Base-by-base conservation (phyloP, 2,329 filamentous ascomycete genomes). In the Gremmenia infestans region DNA sequence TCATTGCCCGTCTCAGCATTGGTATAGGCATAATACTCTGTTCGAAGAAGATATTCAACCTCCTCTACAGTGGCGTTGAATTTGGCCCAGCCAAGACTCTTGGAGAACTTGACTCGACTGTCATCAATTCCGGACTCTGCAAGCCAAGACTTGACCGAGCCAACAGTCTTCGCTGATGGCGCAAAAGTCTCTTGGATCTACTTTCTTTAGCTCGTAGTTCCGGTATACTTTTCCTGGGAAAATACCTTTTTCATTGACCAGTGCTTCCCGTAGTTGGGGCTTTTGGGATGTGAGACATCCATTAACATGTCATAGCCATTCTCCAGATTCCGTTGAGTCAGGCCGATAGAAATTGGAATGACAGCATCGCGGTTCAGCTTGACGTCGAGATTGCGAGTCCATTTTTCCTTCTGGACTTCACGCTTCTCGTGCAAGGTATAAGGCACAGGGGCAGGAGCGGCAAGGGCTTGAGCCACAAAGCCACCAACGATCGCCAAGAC, bases 91-190 rank as follows among this genome's bases (percentile, higher is more conserved):
- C 55, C 61, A 19, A 52, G 51, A 3, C 56, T 61, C 19, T 54
- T 50, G 0, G 80, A 80, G 45, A 81, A 74, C 42, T 70, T 70
- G 45, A 85, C 72, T 4, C 79, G 74, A 3, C 72, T 70, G 2
- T 68, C 65, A 17, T 73, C 64, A 45, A 86, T 79, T 6, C 82
- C 83, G 22, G 76, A 74, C 5, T 69, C 66, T 19, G 72, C 67
- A n/a, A 85, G 73, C 82, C 82, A 86, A 8, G 72, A 63, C 62
- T 75, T 75, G 32, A 84, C 78, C 1, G 75, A 69, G 15, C 76
- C 70, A 3, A 83, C 74, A 5, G 78, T 71, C 43, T 80, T 75
- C 5, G 63, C 48, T 11, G 63, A 64, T 5, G 72, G 72, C 1
- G 75, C 71, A 67, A 79, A 79, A 50, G 71, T 74, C 9, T 74